Evolutionary conservation across 2,329 filamentous ascomycete genomes (phyloP).

Genomic region (Pestalotiopsis sp.): DNA sequence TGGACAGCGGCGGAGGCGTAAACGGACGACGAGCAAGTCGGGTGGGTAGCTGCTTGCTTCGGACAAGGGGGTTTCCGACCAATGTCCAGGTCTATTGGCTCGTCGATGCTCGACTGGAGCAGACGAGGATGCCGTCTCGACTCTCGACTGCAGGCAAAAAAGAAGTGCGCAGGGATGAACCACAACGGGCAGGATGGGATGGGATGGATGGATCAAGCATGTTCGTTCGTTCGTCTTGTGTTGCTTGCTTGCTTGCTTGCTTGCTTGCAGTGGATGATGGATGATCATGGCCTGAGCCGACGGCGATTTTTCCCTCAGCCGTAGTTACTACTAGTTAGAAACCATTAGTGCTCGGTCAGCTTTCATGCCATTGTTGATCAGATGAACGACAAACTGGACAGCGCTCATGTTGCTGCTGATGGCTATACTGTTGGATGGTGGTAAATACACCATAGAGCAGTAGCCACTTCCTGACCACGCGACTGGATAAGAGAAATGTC

Average conservation of each 20-base stretch:
- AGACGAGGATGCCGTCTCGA: constrained; percentile 10
- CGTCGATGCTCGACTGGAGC: background rate
- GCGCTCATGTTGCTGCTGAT: background rate
- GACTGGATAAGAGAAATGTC: too few relatives aligned
- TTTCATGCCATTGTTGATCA: background rate
- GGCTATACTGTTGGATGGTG: background rate
- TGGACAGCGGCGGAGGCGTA: constrained; percentile 19
- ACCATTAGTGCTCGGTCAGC: background rate
- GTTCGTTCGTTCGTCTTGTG: background rate
- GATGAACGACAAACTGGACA: background rate
- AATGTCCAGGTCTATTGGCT: background rate
- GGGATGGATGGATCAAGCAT: background rate
- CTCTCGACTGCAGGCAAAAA: background rate
- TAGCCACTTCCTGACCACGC: background rate
- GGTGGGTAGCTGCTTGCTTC: background rate
- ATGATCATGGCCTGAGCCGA: background rate
- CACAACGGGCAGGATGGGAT: constrained; percentile 8
- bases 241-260: background rate
- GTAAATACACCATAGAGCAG: background rate
- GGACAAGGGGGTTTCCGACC: background rate
- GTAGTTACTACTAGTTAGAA: background rate
- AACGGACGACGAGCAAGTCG: constrained; percentile 2
- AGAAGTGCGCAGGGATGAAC: constrained; percentile 8
- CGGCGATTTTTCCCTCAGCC: too few relatives aligned
- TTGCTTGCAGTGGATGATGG: background rate